phyloP scores from a whole-genome alignment of 495 filamentous ascomycete species.

The Talaromyces liani region DNA sequence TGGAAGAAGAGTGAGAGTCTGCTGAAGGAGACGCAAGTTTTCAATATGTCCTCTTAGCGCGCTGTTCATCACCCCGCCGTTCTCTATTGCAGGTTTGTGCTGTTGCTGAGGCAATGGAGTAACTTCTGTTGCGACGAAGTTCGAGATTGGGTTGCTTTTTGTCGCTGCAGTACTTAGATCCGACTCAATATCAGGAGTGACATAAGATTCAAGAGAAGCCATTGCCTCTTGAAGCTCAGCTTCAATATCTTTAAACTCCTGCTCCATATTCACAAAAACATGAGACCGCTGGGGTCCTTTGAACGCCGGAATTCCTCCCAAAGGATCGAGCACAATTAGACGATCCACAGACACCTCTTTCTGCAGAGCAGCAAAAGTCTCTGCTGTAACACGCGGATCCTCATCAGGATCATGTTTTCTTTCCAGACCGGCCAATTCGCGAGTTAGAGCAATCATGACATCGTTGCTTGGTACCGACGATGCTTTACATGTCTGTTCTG shows the following conservation, averaged over 20 bases:
- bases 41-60: conserved; percentile 48
- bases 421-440: conserved; percentile 59
- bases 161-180: conserved; percentile 13
- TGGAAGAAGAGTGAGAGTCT: conserved; percentile 69
- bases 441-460: conserved; percentile 61
- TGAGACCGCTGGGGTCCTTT: conserved; percentile 62
- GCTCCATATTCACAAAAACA: conserved; percentile 91
- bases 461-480: conserved; percentile 55
- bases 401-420: conserved; percentile 34
- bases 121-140: conserved; percentile 33
- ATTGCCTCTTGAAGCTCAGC: conserved; percentile 42
- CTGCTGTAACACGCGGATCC: conserved; percentile 33
- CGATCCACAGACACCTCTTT: conserved; percentile 66
- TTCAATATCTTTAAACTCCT: conserved; percentile 68
- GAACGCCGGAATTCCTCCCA: conserved; percentile 76
- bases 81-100: background rate
- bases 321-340: conserved; percentile 80
- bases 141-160: conserved; percentile 40
- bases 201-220: background rate
- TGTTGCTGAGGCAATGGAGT: conserved; percentile 13
- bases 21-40: conserved; percentile 64
- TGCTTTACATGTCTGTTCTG: conserved; percentile 47
- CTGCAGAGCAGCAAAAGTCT: conserved; percentile 37
- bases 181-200: background rate
- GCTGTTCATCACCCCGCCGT: background rate